Conservation (phyloP, 2,329 filamentous ascomycete species). For the Teratosphaeria viscida region DNA sequence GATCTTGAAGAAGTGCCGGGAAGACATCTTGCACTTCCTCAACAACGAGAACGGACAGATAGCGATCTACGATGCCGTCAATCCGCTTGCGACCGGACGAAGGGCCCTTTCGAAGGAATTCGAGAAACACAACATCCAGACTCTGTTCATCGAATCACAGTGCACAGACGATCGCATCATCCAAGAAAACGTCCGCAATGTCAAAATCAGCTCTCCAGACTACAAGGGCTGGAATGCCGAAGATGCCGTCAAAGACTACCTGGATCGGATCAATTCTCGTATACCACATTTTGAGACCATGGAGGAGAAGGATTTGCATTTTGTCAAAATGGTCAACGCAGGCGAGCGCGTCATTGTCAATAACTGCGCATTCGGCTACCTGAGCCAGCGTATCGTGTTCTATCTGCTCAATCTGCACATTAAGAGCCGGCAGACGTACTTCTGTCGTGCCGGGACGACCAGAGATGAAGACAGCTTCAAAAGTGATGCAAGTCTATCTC, state of each 20-base stretch:
- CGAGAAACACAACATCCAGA: conserved; percentile 92
- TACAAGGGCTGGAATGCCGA: conserved; percentile 87
- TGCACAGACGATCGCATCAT: conserved; percentile 91
- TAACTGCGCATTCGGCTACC: conserved; percentile 91
- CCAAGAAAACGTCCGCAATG: conserved; percentile 89
- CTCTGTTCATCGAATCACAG: conserved; percentile 90
- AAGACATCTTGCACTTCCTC: conserved; percentile 93
- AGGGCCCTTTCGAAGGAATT: conserved; percentile 88
- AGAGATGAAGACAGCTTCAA: conserved; percentile 88
- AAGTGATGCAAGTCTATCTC: conserved; percentile 73
- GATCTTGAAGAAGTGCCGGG: conserved; percentile 92
- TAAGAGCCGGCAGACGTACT: conserved; percentile 88
- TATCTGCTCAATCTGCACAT: conserved; percentile 97
- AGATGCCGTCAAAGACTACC: conserved; percentile 84
- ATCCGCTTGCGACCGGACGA: conserved; percentile 73
- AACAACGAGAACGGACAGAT: conserved; percentile 97
- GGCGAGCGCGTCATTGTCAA: conserved; percentile 90
- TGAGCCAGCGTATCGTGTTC: conserved; percentile 95
- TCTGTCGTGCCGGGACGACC: conserved; percentile 76
- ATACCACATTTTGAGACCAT: conserved; percentile 97
- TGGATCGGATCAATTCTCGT: conserved; percentile 78
- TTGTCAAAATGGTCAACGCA: conserved; percentile 99
- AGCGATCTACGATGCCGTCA: conserved; percentile 96
- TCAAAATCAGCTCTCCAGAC: conserved; percentile 97
- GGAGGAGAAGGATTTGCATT: conserved; percentile 87